Conservation (phyloP, 768 basidiomycete species). For the Polyporus arcularius region DNA sequence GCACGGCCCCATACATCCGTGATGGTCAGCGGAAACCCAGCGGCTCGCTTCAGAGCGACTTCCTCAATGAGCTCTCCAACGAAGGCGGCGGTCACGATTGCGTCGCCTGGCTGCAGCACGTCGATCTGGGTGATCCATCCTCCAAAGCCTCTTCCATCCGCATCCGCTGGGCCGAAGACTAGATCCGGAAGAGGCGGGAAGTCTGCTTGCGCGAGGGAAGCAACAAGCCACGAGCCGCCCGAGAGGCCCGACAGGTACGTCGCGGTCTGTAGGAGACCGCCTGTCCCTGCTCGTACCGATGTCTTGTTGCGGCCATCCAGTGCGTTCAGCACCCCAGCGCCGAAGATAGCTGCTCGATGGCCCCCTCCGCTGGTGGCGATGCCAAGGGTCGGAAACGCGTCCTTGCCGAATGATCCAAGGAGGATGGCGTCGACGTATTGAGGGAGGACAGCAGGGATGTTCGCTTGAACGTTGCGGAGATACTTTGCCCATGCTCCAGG, state of each 20-base stretch:
- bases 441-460: slow-evolving; percentile 27
- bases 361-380: slow-evolving; percentile 61
- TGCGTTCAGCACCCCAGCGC: slow-evolving; percentile 51
- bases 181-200: slow-evolving; percentile 58
- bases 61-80: slow-evolving; percentile 60
- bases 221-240: slow-evolving; percentile 67
- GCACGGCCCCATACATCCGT: slow-evolving; percentile 67
- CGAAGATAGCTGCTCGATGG: slow-evolving; percentile 54
- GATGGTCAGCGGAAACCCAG: slow-evolving; percentile 34
- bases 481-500: slow-evolving; percentile 43
- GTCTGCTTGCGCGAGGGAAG: slow-evolving; percentile 64
- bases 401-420: slow-evolving; percentile 10
- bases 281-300: slow-evolving; percentile 41
- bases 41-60: slow-evolving; percentile 50
- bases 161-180: slow-evolving; percentile 61
- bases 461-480: slow-evolving; percentile 36
- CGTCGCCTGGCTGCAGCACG: slow-evolving; percentile 43
- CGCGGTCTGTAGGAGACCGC: slow-evolving; percentile 54
- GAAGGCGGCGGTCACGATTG: slow-evolving; percentile 55
- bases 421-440: slow-evolving; percentile 37
- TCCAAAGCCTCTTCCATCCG: slow-evolving; percentile 51
- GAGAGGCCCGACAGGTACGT: slow-evolving; percentile 56
- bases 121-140: slow-evolving; percentile 50
- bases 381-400: slow-evolving; percentile 39
- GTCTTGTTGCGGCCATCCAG: slow-evolving; percentile 52